Percentiles rank a stretch among this genome's conserved stretches.
Conservation (phyloP, 495 filamentous ascomycete species). For the Penicillium flavigenum region DNA sequence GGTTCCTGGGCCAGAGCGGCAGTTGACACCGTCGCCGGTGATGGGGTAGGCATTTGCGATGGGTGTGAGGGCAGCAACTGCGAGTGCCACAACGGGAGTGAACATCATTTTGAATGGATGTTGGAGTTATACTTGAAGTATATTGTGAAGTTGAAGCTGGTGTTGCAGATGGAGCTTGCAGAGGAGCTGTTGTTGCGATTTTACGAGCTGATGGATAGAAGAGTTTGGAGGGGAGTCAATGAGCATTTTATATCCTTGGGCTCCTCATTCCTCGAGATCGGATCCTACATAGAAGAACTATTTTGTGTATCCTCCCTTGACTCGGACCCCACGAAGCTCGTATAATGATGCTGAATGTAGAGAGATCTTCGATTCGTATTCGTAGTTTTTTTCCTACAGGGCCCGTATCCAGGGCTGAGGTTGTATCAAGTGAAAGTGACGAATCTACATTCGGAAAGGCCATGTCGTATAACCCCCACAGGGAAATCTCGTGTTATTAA, state of each 20-base stretch:
- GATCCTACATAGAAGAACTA: background rate
- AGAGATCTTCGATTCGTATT: constrained; percentile 1
- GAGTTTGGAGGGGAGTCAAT: background rate
- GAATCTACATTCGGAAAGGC: background rate
- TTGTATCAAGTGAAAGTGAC: background rate
- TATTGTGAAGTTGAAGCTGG: background rate
- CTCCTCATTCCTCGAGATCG: background rate
- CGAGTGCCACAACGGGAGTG: constrained; percentile 15
- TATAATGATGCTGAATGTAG: background rate
- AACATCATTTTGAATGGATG: constrained; percentile 10
- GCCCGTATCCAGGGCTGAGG: background rate
- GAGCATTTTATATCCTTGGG: constrained; percentile 2
- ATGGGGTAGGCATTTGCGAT: constrained; percentile 18
- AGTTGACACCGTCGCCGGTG: constrained; percentile 14
- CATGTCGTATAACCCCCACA: constrained; percentile 3
- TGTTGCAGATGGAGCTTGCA: background rate
- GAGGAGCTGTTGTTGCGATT: background rate
- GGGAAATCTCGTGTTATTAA: background rate
- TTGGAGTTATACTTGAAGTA: background rate
- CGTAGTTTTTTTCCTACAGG: background rate
- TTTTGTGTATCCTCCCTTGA: background rate
- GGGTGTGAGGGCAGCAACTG: constrained; percentile 9
- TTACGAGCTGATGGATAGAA: background rate
- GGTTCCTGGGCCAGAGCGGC: constrained; percentile 22
- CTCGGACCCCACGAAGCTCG: constrained; percentile 11